A percentile compares a stretch with the other conserved stretches of the same genome.
Conservation (phyloP, 2,329 filamentous ascomycete genomes). For the Sarocladium oryzae region DNA sequence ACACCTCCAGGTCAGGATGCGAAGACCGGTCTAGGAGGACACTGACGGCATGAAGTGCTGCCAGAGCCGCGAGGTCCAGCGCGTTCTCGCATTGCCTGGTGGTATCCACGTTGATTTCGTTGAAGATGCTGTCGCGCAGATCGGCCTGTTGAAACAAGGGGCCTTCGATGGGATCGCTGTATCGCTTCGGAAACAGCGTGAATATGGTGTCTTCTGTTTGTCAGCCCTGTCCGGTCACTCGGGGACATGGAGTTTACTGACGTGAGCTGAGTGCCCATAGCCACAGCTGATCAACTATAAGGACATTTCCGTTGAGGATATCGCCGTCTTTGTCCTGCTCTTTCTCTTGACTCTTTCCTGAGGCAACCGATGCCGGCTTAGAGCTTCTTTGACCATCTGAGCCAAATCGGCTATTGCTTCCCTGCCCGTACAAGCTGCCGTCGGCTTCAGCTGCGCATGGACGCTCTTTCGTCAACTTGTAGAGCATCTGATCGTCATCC, state of each 20-base stretch:
- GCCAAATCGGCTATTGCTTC: conserved; percentile 19
- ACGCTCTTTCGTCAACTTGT: conserved; percentile 54
- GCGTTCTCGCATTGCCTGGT: conserved; percentile 56
- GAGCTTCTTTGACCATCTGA: conserved; percentile 18
- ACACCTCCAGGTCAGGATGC: conserved; percentile 55
- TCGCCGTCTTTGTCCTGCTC: conserved; percentile 27
- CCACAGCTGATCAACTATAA: conserved; percentile 66
- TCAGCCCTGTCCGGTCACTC: not conserved
- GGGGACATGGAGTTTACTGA: conserved; percentile 21
- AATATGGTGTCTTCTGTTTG: conserved; percentile 36
- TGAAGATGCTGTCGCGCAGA: conserved; percentile 57
- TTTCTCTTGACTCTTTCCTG: conserved; percentile 20
- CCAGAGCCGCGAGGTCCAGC: conserved; percentile 55
- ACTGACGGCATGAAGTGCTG: conserved; percentile 54
- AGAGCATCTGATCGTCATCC: conserved; percentile 62
- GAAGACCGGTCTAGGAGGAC: conserved; percentile 54
- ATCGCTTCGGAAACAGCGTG: conserved; percentile 49
- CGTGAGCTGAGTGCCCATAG: conserved; percentile 50
- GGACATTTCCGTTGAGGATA: conserved; percentile 46
- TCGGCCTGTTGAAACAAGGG: conserved; percentile 54
- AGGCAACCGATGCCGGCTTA: not conserved
- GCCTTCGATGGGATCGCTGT: conserved; percentile 47
- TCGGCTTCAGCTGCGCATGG: conserved; percentile 16
- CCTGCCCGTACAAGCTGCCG: conserved; percentile 21
- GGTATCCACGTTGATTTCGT: conserved; percentile 58